These are phyloP conservation scores for Alopecurus myosuroides DNA, from an alignment of 176 grass and related monocot genomes.

Conservation along the genomic window DNA sequence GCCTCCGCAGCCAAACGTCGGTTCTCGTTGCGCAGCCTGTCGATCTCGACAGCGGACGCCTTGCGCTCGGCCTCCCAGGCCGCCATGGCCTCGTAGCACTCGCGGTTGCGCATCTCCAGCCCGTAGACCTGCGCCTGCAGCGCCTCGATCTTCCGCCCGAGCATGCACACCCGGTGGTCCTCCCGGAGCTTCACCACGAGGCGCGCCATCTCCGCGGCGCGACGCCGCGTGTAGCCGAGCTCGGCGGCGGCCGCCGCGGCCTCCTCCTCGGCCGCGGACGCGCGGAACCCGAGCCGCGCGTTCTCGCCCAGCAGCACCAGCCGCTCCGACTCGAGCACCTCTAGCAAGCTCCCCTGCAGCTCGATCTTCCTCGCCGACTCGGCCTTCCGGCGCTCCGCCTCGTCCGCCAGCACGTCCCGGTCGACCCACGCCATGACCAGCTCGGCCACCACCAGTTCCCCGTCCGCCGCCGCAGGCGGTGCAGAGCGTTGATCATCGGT, in stretches of 20 bases:
- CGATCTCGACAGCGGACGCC: constrained; percentile 26
- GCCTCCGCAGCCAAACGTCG: constrained; percentile 19
- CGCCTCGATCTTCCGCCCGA: constrained; percentile 72
- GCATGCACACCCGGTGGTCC: constrained; percentile 74
- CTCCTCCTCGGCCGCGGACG: constrained; percentile 51
- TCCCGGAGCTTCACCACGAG: constrained; percentile 76
- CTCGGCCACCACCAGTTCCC: constrained; percentile 48
- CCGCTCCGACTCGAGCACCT: constrained; percentile 90
- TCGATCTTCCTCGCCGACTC: constrained; percentile 72
- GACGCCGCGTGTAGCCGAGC: constrained; percentile 70
- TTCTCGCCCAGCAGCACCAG: constrained; percentile 94
- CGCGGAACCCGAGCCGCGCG: constrained; percentile 62
- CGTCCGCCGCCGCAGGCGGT: neutral
- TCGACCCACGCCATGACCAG: constrained; percentile 54
- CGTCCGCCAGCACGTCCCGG: constrained; percentile 53
- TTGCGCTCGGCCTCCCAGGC: constrained; percentile 46
- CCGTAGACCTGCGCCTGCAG: constrained; percentile 77
- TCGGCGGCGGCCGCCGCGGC: constrained; percentile 39
- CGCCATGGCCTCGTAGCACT: constrained; percentile 61
- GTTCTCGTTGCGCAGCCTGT: constrained; percentile 59
- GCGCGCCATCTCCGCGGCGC: constrained; percentile 64
- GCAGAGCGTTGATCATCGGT: neutral
- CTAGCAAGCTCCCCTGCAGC: constrained; percentile 84
- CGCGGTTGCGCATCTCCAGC: constrained; percentile 77
- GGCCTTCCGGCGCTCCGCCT: constrained; percentile 23